A percentile compares a stretch with the other conserved stretches of the same genome.
These are phyloP conservation scores for Tephrocybe sp. DNA, from an alignment of 768 basidiomycete species.

Conservation along the genomic window DNA sequence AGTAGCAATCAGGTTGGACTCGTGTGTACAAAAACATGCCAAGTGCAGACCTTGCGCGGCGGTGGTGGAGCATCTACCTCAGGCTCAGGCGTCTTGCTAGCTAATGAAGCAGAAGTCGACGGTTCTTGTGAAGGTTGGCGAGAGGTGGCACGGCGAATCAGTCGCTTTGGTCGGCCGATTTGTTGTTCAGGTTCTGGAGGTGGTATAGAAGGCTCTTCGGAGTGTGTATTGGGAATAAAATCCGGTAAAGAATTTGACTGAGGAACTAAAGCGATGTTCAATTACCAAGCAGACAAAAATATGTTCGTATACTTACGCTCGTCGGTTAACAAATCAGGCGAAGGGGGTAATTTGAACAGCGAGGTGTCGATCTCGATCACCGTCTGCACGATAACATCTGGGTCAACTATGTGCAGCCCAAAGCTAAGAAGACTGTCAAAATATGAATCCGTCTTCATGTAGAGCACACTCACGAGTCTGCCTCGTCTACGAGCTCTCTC, in stretches of 20 bases:
- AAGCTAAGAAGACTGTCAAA: conserved; percentile 25
- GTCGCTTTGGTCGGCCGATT: conserved; percentile 18
- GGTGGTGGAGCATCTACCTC: conserved; percentile 19
- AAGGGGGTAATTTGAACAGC: conserved; percentile 20
- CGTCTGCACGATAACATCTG: conserved; percentile 51
- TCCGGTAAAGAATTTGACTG: conserved; percentile 41
- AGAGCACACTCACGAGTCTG: conserved; percentile 39
- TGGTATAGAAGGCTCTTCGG: conserved; percentile 46
- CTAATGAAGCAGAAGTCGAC: conserved; percentile 11
- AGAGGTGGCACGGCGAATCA: conserved; percentile 38
- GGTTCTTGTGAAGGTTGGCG: conserved; percentile 40
- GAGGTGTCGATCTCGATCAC: conserved; percentile 37
- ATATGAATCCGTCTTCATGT: neutral
- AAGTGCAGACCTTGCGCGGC: conserved; percentile 33
- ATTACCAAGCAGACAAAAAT: neutral
- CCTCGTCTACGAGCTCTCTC: conserved; percentile 49
- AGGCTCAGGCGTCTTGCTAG: conserved; percentile 9
- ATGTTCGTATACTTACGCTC: conserved; percentile 8
- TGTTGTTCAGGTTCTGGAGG: conserved; percentile 22
- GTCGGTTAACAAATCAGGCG: conserved; percentile 14
- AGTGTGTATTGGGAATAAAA: conserved; percentile 50
- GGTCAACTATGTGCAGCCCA: conserved; percentile 39
- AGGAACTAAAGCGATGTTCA: conserved; percentile 4
- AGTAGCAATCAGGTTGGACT: too few species aligned
- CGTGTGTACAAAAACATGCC: too few species aligned